Evolutionary conservation across 164 flowering plant species (phyloP).

Genomic region (Vitis labrusca): DNA sequence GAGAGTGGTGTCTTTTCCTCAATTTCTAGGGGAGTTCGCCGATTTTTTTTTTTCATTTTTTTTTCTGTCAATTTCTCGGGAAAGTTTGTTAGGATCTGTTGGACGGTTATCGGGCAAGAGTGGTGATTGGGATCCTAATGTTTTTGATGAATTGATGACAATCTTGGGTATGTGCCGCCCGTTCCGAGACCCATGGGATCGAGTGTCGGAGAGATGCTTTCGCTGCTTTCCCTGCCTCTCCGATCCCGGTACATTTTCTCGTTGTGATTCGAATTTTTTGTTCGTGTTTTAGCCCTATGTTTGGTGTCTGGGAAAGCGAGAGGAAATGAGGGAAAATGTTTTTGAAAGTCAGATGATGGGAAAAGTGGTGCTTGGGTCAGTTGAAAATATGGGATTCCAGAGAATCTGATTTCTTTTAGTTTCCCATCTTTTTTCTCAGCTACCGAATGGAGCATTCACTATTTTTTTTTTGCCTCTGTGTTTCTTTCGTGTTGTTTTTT

Average conservation of each 20-base stretch:
- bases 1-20: no score
- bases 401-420: no score
- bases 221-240: conserved; percentile 66
- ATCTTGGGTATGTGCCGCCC: conserved; percentile 32
- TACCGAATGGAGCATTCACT: not conserved
- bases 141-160: conserved; percentile 15
- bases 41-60: not conserved
- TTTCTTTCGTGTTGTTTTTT: not conserved
- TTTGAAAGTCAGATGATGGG: not conserved
- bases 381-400: no score
- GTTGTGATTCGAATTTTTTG: not conserved
- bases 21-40: not conserved
- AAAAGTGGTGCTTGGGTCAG: no score
- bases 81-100: no score
- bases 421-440: not conserved
- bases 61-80: no score
- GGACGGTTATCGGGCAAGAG: not conserved
- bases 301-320: not conserved
- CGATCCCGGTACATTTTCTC: conserved; percentile 62
- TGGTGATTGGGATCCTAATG: conserved; percentile 7
- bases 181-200: conserved; percentile 36
- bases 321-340: not conserved
- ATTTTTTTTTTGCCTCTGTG: not conserved
- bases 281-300: not conserved
- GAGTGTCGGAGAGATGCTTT: conserved; percentile 33